phyloP scores from a whole-genome alignment of 495 filamentous ascomycete species.

The Mytilinidion resinicola region DNA sequence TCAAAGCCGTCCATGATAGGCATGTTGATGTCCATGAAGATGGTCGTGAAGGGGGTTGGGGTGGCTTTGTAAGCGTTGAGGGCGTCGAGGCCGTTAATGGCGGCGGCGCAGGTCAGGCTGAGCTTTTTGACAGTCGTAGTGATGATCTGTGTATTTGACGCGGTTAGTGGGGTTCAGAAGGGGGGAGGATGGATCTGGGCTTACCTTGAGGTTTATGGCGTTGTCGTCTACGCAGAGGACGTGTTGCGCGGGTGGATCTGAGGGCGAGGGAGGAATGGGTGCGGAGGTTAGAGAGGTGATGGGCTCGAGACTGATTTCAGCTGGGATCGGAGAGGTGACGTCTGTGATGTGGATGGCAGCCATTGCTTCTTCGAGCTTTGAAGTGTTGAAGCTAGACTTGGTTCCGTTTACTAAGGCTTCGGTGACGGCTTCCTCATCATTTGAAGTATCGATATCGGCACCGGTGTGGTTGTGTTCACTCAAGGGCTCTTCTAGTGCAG shows the following conservation, averaged over 20 bases:
- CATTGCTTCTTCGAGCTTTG: too few species aligned
- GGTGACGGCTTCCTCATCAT: too few species aligned
- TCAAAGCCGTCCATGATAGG: slow-evolving; percentile 3
- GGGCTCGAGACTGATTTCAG: too few species aligned
- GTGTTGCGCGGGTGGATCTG: neutral
- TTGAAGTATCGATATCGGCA: too few species aligned
- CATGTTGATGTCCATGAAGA: slow-evolving; percentile 9
- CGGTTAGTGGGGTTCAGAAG: neutral
- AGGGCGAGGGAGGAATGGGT: neutral
- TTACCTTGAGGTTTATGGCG: neutral
- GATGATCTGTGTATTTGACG: neutral
- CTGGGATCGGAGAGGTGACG: too few species aligned
- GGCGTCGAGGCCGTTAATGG: neutral
- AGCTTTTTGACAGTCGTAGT: neutral
- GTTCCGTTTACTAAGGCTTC: too few species aligned
- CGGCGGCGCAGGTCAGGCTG: neutral
- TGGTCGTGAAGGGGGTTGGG: neutral
- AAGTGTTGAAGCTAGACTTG: too few species aligned
- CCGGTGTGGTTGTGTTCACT: too few species aligned
- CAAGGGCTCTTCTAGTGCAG: too few species aligned
- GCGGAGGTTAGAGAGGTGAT: neutral
- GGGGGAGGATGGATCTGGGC: neutral
- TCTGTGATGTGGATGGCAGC: too few species aligned
- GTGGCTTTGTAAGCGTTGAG: neutral
- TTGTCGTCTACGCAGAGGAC: slow-evolving; percentile 3